These are phyloP conservation scores for Circinella umbellata DNA, from an alignment of 371 early-diverging fungal species.

Conservation along the genomic window DNA sequence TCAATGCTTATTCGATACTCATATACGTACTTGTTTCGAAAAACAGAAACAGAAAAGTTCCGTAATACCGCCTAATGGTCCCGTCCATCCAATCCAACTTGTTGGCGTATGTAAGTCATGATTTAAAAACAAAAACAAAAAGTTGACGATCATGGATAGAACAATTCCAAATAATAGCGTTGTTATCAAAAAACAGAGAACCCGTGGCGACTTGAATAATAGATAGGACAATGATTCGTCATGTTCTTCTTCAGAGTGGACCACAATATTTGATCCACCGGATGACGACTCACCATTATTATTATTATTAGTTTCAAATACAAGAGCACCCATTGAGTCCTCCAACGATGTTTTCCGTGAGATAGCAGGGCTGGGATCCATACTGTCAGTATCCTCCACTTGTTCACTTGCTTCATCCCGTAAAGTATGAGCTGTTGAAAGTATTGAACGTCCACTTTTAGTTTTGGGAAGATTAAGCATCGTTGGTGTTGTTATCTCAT, in stretches of 20 bases:
- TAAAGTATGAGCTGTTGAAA: constrained; percentile 17
- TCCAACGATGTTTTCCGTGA: constrained; percentile 39
- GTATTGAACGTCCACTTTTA: constrained; percentile 8
- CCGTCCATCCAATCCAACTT: constrained; percentile 43
- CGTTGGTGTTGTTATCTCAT: not conserved
- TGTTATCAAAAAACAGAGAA: constrained; percentile 31
- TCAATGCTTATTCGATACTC: not conserved
- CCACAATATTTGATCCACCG: not conserved
- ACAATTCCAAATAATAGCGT: constrained; percentile 38
- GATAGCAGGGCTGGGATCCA: constrained; percentile 36
- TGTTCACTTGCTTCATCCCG: constrained; percentile 45
- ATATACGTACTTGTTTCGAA: constrained; percentile 28
- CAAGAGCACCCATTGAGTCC: constrained; percentile 10
- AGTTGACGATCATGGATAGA: constrained; percentile 45
- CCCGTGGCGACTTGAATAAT: constrained; percentile 18
- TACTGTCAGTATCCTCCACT: constrained; percentile 23
- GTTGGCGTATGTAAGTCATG: constrained; percentile 36
- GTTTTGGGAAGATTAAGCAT: not conserved
- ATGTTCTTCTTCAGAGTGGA: not conserved
- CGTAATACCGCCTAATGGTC: constrained; percentile 41
- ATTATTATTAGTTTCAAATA: not conserved
- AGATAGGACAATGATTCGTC: not conserved
- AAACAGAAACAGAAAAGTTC: constrained; percentile 44
- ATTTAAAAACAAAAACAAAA: constrained; percentile 36
- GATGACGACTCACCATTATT: not conserved